A percentile compares a stretch with the other conserved stretches of the same genome.
These are phyloP conservation scores for Decorospora gaudefroyi DNA, from an alignment of 2,329 filamentous ascomycete species.

Conservation along the genomic window DNA sequence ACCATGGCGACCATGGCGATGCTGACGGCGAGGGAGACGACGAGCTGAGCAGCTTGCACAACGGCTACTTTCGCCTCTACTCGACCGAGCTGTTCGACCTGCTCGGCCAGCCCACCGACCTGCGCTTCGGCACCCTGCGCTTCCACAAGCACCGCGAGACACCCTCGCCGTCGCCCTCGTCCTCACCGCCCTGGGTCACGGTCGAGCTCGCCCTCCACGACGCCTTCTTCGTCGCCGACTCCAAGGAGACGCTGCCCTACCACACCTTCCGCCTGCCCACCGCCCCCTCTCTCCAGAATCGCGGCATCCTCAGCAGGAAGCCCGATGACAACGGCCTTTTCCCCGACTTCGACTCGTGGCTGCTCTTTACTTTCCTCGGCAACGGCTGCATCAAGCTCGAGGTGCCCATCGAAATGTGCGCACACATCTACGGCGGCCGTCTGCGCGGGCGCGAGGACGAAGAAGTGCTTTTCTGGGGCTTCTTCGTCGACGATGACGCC, in stretches of 20 bases:
- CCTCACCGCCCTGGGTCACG: conserved; percentile 20
- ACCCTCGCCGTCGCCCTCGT: neutral
- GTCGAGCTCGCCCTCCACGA: conserved; percentile 42
- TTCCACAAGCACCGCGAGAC: conserved; percentile 32
- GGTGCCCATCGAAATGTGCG: conserved; percentile 46
- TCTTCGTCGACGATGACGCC: conserved; percentile 41
- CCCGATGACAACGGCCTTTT: conserved; percentile 38
- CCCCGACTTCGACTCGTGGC: conserved; percentile 44
- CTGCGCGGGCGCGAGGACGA: conserved; percentile 41
- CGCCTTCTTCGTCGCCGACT: conserved; percentile 44
- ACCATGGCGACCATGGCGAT: conserved; percentile 4
- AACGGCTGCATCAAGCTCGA: conserved; percentile 45
- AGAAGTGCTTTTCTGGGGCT: conserved; percentile 45
- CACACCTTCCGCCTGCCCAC: conserved; percentile 42
- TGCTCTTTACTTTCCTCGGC: conserved; percentile 46
- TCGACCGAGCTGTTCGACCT: conserved; percentile 45
- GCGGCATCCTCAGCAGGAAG: conserved; percentile 41
- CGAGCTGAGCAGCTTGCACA: conserved; percentile 33
- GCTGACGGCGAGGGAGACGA: conserved; percentile 11
- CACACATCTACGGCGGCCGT: conserved; percentile 40
- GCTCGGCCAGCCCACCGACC: conserved; percentile 41
- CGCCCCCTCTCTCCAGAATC: conserved; percentile 40
- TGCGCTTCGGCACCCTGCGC: conserved; percentile 45
- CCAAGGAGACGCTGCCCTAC: conserved; percentile 43
- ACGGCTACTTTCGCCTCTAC: conserved; percentile 45